Evolutionary conservation across 2,329 filamentous ascomycete genomes (phyloP).

Genomic region (Nectriaceae sp.): DNA sequence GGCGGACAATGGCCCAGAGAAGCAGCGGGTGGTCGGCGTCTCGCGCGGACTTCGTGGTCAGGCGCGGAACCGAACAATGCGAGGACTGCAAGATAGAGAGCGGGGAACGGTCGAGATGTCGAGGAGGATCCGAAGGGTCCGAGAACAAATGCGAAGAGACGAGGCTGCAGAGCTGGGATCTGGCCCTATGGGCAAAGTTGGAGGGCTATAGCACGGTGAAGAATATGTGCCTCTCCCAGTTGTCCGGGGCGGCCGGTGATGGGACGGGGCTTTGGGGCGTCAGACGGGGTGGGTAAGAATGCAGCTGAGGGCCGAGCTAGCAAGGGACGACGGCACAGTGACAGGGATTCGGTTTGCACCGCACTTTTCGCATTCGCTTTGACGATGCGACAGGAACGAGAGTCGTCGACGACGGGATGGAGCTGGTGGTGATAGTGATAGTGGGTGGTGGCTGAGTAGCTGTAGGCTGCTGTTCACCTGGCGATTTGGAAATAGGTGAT

Average conservation of each 20-base stretch:
- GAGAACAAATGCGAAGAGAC: conserved; percentile 4
- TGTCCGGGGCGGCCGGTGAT: background rate
- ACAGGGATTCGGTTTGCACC: background rate
- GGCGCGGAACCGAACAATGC: background rate
- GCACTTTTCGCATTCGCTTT: background rate
- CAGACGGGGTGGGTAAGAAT: background rate
- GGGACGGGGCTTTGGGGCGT: background rate
- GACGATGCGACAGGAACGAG: background rate
- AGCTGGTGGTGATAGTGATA: too few species aligned
- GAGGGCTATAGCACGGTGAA: too few species aligned
- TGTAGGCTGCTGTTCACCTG: too few species aligned
- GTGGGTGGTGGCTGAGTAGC: too few species aligned
- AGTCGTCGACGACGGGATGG: too few species aligned
- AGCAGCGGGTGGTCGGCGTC: conserved; percentile 26
- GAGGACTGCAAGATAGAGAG: background rate
- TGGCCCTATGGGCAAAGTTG: background rate
- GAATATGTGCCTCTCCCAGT: background rate
- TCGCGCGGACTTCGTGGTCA: conserved; percentile 10
- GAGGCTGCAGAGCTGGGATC: background rate
- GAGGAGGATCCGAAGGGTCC: conserved; percentile 13
- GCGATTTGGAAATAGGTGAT: too few species aligned
- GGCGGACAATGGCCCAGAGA: background rate
- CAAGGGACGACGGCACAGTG: background rate
- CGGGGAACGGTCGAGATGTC: background rate
- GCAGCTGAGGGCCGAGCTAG: background rate